Evolutionary conservation across 306 rosid species (phyloP).

Genomic region (Cucumis hystrix): DNA sequence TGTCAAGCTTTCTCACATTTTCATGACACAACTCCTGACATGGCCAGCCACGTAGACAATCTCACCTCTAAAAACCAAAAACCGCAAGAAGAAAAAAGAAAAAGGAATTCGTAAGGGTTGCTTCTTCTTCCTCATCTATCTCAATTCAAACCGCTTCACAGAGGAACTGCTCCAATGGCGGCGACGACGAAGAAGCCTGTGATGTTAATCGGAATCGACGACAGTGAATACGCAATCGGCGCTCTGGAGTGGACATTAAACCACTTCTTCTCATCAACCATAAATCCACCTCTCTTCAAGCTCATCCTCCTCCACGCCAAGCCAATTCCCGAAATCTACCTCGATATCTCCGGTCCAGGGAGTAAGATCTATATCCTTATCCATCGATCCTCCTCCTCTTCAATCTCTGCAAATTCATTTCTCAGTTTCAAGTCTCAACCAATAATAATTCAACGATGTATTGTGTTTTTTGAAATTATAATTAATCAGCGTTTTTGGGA

Average conservation of each 20-base stretch:
- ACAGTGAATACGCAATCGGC: slow-evolving; percentile 22
- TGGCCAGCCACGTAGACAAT: not conserved
- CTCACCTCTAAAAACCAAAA: not conserved
- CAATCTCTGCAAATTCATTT: not conserved
- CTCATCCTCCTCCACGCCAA: slow-evolving; percentile 51
- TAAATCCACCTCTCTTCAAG: slow-evolving; percentile 15
- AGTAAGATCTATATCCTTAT: not conserved
- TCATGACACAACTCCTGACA: not conserved
- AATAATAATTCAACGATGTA: no score
- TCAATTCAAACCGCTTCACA: not conserved
- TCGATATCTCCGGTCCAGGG: slow-evolving; percentile 60
- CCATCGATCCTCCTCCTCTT: not conserved
- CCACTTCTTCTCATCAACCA: not conserved
- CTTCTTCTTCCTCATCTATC: not conserved
- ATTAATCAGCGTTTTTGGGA: not conserved
- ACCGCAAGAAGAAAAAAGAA: not conserved
- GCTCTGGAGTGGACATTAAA: slow-evolving; percentile 46
- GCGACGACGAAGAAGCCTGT: slow-evolving; percentile 23
- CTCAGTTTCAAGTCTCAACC: not conserved
- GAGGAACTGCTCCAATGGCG: not conserved
- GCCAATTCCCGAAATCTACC: slow-evolving; percentile 25
- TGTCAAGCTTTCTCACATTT: not conserved
- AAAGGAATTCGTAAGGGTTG: no score
- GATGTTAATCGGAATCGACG: slow-evolving; percentile 35
- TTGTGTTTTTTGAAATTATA: no score